These are phyloP conservation scores for Heterobasidion parviporum DNA, from an alignment of 1,284 basidiomycete genomes.

Conservation along the genomic window DNA sequence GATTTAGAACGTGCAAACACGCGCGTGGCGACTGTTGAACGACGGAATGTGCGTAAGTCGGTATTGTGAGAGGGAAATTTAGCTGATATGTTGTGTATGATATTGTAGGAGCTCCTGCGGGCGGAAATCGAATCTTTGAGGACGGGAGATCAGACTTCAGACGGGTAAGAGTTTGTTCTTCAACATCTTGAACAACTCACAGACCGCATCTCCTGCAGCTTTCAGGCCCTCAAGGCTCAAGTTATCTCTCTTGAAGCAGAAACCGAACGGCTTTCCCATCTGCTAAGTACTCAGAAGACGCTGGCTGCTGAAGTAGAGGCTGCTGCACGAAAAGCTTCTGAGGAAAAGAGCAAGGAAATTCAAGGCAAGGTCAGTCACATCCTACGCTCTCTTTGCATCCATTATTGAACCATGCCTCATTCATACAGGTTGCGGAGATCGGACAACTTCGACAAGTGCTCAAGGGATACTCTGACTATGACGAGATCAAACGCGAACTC, in stretches of 20 bases:
- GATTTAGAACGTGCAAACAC: conserved; percentile 92
- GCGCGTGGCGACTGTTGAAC: conserved; percentile 85
- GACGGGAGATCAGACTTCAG: conserved; percentile 70
- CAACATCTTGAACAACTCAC: background rate
- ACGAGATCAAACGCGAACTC: conserved; percentile 92
- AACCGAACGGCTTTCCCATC: conserved; percentile 57
- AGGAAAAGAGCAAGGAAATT: conserved; percentile 56
- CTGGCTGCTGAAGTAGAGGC: conserved; percentile 42
- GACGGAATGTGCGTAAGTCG: conserved; percentile 65
- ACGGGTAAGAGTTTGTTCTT: conserved; percentile 40
- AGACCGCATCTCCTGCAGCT: conserved; percentile 30
- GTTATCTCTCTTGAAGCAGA: conserved; percentile 70
- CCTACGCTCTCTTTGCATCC: conserved; percentile 3
- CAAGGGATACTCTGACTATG: conserved; percentile 77
- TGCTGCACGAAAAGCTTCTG: conserved; percentile 42
- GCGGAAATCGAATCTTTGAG: conserved; percentile 89
- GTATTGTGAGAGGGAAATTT: background rate
- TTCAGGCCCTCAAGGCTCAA: conserved; percentile 66
- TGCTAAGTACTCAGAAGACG: conserved; percentile 65
- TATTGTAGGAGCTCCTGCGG: conserved; percentile 75
- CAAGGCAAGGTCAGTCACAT: conserved; percentile 42
- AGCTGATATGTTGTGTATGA: background rate
- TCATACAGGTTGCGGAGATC: conserved; percentile 46
- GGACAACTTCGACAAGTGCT: conserved; percentile 61
- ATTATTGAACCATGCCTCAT: background rate